Base-by-base conservation (phyloP, 164 flowering plant genomes). In the Nelumbo lutea region DNA sequence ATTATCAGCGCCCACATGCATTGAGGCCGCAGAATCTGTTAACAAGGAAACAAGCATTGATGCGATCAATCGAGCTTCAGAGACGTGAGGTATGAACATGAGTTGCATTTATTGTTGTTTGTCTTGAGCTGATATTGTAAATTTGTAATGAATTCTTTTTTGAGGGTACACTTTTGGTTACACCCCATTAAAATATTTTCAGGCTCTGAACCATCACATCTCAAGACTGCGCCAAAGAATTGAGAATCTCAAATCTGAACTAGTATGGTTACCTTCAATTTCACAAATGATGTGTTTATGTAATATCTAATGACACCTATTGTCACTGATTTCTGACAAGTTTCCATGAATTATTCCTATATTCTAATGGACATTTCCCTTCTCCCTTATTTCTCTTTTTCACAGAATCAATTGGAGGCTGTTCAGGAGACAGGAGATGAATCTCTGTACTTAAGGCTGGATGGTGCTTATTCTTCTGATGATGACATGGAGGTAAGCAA, bases 171-270 rank as follows among this genome's bases (percentile, higher is more conserved):
- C 11, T 47, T 15, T 10, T 64, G 39, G 14, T 46, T 66, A 15
- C 43, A 27, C 1, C 6, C 9, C 27, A 9, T 27, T 14, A 42
- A 62, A 62, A 40, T 39, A n/a, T 64, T 51, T 70, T 44, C 83
- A 93, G 96, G 96, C 90, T 57, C 76, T 90, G 60, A 84, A 79
- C 76, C 91, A 88, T 82, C 98, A 90, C 72, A 78, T 88, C 56
- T 70, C 68, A 65, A 89, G 83, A 65, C 78, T 90, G 52, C 77
- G 68, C 56, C 86, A 83, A 57, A 82, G 77, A 73, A 83, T 90
- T 64, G 85, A 84, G 75, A 51, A 82, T 78, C 66, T 90, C 76
- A 86, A 82, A 75, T 79, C 82, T 50, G 90, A 85, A 72, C 79
- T 86, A 57, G 96, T 90, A 83, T 64, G 82, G 43, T 62, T 55